phyloP scores from a whole-genome alignment of 768 basidiomycete species.

The Lanmaoa pseudosensibilis region DNA sequence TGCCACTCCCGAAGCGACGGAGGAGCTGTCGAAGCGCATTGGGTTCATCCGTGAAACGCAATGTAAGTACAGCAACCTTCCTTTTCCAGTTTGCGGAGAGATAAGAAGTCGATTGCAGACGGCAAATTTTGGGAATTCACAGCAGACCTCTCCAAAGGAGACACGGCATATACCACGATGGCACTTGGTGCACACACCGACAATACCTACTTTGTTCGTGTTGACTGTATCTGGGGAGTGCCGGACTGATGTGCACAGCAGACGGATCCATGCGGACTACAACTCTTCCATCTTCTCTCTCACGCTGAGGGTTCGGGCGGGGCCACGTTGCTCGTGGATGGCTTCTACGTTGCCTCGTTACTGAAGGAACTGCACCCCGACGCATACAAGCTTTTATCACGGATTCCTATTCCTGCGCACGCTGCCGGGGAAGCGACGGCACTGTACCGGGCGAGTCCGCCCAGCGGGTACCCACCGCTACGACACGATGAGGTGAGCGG shows the following conservation, averaged over 20 bases:
- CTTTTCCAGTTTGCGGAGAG: background rate
- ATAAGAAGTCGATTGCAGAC: conserved; percentile 54
- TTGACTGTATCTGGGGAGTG: background rate
- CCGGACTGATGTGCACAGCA: conserved; percentile 31
- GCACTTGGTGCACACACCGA: conserved; percentile 86
- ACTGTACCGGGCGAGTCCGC: conserved; percentile 58
- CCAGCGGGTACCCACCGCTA: conserved; percentile 68
- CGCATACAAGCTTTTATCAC: conserved; percentile 67
- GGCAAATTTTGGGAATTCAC: conserved; percentile 98
- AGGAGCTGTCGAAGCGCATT: conserved; percentile 71
- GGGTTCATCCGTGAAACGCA: conserved; percentile 89
- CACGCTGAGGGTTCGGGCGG: conserved; percentile 83
- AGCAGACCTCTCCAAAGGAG: conserved; percentile 84
- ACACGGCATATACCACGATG: conserved; percentile 91
- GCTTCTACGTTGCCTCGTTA: conserved; percentile 86
- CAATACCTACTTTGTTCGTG: conserved; percentile 52
- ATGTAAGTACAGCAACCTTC: conserved; percentile 35
- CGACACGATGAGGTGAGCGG: conserved; percentile 59
- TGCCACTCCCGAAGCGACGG: conserved; percentile 78
- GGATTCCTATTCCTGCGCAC: conserved; percentile 73
- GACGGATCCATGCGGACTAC: conserved; percentile 95
- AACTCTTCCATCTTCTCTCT: conserved; percentile 91
- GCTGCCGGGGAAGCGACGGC: conserved; percentile 76
- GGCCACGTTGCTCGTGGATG: conserved; percentile 90
- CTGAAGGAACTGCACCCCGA: conserved; percentile 72